Evolutionary conservation across 2,329 filamentous ascomycete genomes (phyloP).

Genomic region (Claviceps africana): DNA sequence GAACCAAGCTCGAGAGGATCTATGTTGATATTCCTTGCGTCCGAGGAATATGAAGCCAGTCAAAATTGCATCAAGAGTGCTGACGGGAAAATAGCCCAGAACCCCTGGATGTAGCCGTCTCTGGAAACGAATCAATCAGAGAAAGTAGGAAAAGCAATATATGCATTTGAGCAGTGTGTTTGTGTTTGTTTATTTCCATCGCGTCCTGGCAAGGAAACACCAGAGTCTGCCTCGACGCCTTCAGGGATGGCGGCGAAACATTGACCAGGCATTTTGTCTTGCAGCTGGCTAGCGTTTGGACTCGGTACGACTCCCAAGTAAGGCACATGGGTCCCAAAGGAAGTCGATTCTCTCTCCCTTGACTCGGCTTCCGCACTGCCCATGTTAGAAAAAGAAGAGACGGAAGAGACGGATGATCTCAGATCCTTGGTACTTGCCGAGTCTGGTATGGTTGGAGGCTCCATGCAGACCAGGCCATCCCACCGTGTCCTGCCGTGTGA

Average conservation of each 20-base stretch:
- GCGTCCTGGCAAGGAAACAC: too few relatives aligned
- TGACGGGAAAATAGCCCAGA: neutral
- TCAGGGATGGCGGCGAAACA: neutral
- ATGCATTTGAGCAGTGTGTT: neutral
- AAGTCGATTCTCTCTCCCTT: neutral
- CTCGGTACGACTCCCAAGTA: neutral
- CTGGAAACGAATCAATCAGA: neutral
- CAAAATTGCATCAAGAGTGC: neutral
- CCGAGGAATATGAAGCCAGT: neutral
- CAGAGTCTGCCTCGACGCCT: neutral
- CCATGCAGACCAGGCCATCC: slow-evolving; percentile 3
- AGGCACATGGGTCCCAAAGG: neutral
- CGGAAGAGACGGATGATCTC: too few relatives aligned
- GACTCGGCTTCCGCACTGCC: neutral
- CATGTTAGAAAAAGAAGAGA: neutral
- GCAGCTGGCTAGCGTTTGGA: neutral
- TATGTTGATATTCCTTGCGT: neutral
- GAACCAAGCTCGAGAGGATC: neutral
- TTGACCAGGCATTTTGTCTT: neutral
- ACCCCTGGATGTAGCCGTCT: neutral
- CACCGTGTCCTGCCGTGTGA: neutral
- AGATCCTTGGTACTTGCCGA: neutral
- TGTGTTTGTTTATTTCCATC: neutral
- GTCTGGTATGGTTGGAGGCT: neutral
- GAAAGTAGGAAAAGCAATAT: neutral